Evolutionary conservation across 1,284 basidiomycete genomes (phyloP).

Genomic region (Lentinula novae-zelandiae): DNA sequence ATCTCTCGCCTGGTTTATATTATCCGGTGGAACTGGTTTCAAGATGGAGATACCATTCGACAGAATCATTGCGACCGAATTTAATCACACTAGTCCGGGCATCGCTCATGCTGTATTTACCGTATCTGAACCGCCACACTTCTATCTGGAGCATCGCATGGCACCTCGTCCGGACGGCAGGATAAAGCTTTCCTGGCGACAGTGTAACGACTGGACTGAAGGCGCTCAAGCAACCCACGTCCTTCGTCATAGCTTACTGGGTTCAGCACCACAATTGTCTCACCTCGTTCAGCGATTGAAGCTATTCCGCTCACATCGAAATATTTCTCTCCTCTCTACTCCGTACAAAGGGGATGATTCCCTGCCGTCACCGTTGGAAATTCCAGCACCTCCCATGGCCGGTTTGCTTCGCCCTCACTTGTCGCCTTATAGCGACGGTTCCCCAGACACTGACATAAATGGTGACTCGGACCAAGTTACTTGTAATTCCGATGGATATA

Average conservation of each 20-base stretch:
- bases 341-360: background rate
- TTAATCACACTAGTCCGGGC: constrained; percentile 51
- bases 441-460: background rate
- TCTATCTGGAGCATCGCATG: constrained; percentile 55
- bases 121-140: constrained; percentile 62
- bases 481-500: background rate
- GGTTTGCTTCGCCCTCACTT: constrained; percentile 16
- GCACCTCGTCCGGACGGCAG: constrained; percentile 28
- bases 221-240: constrained; percentile 64
- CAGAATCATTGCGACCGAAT: constrained; percentile 53
- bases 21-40: constrained; percentile 66
- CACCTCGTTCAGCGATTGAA: constrained; percentile 8
- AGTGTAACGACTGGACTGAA: constrained; percentile 76
- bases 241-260: constrained; percentile 63
- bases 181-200: constrained; percentile 53
- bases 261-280: constrained; percentile 39
- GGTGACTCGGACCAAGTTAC: background rate
- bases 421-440: constrained; percentile 1
- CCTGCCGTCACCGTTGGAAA: constrained; percentile 7
- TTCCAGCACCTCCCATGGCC: constrained; percentile 15
- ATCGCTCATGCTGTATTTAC: constrained; percentile 57
- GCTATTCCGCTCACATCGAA: background rate
- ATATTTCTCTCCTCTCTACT: constrained; percentile 2
- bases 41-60: constrained; percentile 81
- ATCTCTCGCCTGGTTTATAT: constrained; percentile 74